Evolutionary conservation across 306 rosid genomes (phyloP).

Genomic region (Cucurbita moschata): DNA sequence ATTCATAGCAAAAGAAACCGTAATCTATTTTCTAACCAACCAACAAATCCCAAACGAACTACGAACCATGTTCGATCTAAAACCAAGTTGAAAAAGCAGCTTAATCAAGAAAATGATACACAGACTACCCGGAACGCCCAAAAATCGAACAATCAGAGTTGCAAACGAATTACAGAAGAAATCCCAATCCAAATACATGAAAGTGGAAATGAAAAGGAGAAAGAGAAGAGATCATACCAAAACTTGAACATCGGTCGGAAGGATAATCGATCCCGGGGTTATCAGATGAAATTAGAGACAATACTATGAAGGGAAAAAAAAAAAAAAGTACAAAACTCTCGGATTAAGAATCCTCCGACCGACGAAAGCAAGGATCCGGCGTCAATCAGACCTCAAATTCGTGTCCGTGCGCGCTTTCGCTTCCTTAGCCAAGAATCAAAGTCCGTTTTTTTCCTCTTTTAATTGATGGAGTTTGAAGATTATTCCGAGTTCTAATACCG

Average conservation of each 20-base stretch:
- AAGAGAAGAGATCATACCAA: slow-evolving; percentile 35
- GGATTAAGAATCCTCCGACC: neutral
- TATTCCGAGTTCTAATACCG: neutral
- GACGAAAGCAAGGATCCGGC: neutral
- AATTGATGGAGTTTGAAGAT: neutral
- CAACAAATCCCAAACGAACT: neutral
- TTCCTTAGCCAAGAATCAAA: neutral
- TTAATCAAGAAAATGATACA: neutral
- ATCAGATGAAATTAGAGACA: slow-evolving; percentile 2
- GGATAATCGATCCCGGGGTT: slow-evolving; percentile 4
- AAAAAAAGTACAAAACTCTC: slow-evolving; percentile 7
- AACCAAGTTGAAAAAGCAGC: neutral
- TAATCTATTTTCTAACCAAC: neutral
- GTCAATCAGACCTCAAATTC: neutral
- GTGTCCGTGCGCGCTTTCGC: neutral
- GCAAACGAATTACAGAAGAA: neutral
- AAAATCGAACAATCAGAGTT: neutral
- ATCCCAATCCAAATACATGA: slow-evolving; percentile 1
- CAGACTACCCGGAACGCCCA: neutral
- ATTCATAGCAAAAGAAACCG: neutral
- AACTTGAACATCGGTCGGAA: slow-evolving; percentile 53
- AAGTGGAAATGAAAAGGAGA: neutral
- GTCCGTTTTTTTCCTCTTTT: neutral
- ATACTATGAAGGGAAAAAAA: neutral
- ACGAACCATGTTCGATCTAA: neutral